Percentiles rank a stretch among this genome's conserved stretches.
Conservation (phyloP, 1,284 basidiomycete species). For the Tilletiaria anomala region DNA sequence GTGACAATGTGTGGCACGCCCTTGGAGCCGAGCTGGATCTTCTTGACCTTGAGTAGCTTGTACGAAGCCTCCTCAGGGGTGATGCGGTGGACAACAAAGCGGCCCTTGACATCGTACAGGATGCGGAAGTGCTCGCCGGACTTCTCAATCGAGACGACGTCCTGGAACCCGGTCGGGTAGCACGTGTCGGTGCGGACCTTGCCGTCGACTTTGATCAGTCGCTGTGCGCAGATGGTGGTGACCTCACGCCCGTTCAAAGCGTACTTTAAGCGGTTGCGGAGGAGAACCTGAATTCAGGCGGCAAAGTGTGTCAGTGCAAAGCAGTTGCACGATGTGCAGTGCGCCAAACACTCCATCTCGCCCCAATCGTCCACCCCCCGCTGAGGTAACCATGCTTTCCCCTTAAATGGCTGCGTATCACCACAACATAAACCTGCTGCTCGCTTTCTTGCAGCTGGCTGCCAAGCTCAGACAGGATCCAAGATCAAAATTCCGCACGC, state of each 20-base stretch:
- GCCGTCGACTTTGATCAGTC: constrained; percentile 93
- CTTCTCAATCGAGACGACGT: constrained; percentile 93
- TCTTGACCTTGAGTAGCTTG: constrained; percentile 95
- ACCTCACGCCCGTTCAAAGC: constrained; percentile 94
- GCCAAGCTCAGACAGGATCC: no score
- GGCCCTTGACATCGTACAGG: constrained; percentile 94
- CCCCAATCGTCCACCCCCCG: no score
- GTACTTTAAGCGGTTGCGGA: constrained; percentile 98
- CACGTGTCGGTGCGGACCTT: constrained; percentile 98
- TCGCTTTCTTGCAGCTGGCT: no score
- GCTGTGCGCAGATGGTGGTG: constrained; percentile 82
- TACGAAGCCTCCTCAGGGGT: constrained; percentile 91
- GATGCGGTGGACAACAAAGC: constrained; percentile 99
- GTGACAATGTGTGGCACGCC: constrained; percentile 95
- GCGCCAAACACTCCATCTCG: no score
- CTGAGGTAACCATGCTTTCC: no score
- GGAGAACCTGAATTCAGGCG: constrained; percentile 73
- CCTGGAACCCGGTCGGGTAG: constrained; percentile 94
- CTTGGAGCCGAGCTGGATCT: constrained; percentile 77
- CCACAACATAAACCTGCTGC: no score
- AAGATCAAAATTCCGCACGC: no score
- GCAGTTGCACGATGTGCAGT: no score
- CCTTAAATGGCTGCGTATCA: no score
- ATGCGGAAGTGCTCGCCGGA: constrained; percentile 99
- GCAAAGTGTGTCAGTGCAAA: no score